Conservation (phyloP, 2,329 filamentous ascomycete genomes). For the Zasmidium cellare region DNA sequence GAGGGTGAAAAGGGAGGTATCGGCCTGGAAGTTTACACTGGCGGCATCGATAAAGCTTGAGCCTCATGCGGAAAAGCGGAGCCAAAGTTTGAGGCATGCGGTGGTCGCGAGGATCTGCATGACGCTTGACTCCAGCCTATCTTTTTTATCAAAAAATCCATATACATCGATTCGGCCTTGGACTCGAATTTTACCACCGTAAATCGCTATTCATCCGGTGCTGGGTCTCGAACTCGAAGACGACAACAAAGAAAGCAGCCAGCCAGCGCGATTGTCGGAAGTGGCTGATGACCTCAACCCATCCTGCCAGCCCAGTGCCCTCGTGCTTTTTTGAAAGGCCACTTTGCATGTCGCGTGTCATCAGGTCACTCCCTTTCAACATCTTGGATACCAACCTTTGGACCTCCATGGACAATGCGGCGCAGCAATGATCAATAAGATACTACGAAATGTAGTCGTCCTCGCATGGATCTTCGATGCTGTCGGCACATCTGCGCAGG, state of each 20-base stretch:
- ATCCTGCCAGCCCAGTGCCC: no score
- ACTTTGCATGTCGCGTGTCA: background rate
- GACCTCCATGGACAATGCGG: conserved; percentile 17
- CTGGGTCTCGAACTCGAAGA: no score
- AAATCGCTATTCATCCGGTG: no score
- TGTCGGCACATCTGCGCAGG: conserved; percentile 11
- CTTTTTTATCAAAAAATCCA: no score
- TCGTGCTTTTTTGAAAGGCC: background rate
- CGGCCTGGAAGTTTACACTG: no score
- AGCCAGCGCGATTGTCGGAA: background rate
- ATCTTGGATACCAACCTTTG: background rate
- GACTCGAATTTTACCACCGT: no score
- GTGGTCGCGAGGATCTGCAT: no score
- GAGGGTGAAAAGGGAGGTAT: background rate
- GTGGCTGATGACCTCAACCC: background rate
- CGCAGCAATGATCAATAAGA: conserved; percentile 26
- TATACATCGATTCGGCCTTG: no score
- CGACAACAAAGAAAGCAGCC: background rate
- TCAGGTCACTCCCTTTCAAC: background rate
- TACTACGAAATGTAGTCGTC: conserved; percentile 25
- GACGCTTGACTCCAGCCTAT: no score
- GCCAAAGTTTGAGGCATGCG: no score
- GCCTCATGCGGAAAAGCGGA: no score
- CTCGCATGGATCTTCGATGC: conserved; percentile 18
- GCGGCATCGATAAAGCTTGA: no score